Percentiles rank a stretch among this genome's conserved stretches.
Evolutionary conservation across 1,284 basidiomycete species (phyloP).

Genomic region (Trichosporon asahii): DNA sequence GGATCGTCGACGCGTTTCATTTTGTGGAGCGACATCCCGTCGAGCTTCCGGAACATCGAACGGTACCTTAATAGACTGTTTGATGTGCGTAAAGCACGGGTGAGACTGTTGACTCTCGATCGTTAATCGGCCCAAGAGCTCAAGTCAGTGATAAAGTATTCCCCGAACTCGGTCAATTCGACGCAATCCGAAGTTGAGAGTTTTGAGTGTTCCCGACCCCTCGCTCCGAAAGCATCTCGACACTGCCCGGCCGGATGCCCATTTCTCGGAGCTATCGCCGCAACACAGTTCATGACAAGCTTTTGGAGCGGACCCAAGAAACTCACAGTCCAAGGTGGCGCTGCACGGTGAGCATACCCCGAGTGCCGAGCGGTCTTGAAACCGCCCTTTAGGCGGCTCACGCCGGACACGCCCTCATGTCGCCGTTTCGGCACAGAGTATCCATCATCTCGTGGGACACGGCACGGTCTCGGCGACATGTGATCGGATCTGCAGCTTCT

Average conservation of each 20-base stretch:
- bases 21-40: neutral
- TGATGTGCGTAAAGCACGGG: neutral
- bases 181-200: neutral
- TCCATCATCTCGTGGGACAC: neutral
- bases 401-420: neutral
- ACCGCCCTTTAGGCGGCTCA: neutral
- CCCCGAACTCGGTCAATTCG: neutral
- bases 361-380: neutral
- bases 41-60: neutral
- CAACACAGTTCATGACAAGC: neutral
- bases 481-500: neutral
- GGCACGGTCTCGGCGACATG: neutral
- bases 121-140: too few relatives aligned
- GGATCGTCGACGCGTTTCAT: neutral
- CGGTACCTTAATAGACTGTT: neutral
- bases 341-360: neutral
- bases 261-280: neutral
- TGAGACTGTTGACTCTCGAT: neutral
- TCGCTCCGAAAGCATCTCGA: too few relatives aligned
- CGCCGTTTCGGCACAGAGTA: neutral
- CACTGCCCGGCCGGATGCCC: neutral
- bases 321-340: neutral
- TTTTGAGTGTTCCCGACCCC: neutral
- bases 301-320: neutral
- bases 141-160: neutral